Evolutionary conservation across 164 flowering plant species (phyloP), one percentile per base, ranked within the genome.

Genomic region (Taxillus chinensis): DNA sequence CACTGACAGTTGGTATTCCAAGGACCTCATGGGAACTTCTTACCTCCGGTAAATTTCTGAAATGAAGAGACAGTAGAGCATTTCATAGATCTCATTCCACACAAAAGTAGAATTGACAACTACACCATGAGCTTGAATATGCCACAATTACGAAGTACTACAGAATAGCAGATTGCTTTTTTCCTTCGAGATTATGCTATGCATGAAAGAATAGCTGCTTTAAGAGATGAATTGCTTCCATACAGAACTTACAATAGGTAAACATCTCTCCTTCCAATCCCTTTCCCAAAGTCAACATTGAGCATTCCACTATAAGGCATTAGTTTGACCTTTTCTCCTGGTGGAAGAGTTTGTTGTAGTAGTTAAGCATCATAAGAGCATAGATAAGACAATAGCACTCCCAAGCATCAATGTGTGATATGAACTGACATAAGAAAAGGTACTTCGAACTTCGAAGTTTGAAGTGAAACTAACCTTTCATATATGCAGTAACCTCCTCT

Each of bases 1-100:
- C 99, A 80, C 97, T 86, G 65, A 93, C 95, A 64, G 95, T 84
- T 51, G 99, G 99, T 53, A 93, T 74, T 54, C 85, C 83, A 41
- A 90, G 85, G 73, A 90, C 62, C 71, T 93, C 89, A 73, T 90
- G 87, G 53, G 81, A 78, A 75, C 83, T 88, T 64, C 74, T 77
- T 49, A 93, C 97, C 75, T 93, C 99, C 8, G 99, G 99, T 64
- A 93, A 74, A 73, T 90, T 85, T 82, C 99, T 93, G 87, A 65
- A 79, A 78, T 13, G 62, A 41, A 51, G 56, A 48, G 10, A 54
- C 50, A 3, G 8, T 14, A 14, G 27, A 49, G 27, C 27, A 27
- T 27, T 27, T 27, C 27, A 27, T 27, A 27, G 27, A 27, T 27
- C 27, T 27, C 0, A 27, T 0, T 27, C 27, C 27, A 27, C 27